Base-by-base conservation (phyloP, 2,329 filamentous ascomycete species). In the Nannizzia gypsea region DNA sequence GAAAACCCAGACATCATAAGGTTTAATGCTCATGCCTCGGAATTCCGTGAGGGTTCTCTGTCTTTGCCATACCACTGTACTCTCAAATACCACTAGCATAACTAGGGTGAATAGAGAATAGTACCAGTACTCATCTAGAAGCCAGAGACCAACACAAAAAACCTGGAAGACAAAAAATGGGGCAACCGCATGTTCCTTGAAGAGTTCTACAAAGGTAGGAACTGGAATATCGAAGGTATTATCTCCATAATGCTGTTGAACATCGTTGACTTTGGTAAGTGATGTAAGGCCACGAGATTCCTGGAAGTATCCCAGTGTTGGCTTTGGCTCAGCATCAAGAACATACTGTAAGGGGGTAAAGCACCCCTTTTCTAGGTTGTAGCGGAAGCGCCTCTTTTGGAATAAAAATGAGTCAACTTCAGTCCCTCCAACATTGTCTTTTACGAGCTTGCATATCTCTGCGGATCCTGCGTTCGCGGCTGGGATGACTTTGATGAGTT, bases 91-190 rank as follows among this genome's bases (percentile, higher is more conserved):
- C 66, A 99, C 90, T 60, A 99, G 83, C 95, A 99, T 99, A 78
- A 97, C 91, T 22, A 99, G 85, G 0, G 95, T 99, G 75, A 99
- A 99, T 20, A 99, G 83, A 63, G 93, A 97, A 77, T 99, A 99
- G 79, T 99, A 99, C 93, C 95, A 99, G 77, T 97, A 99, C 76
- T 99, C 95, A 71, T 99, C 93, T 71, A 99, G 78, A 85, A 97
- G 89, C 93, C 93, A 99, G 63, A 99, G 78, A 15, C 93, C 95
- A 61, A 99, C 93, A 68, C 95, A 99, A 79, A 99, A 99, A 63
- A 99, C 81, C 79, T 99, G 93, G 77, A 99, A 99, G 64, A 99
- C 91, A 76, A 99, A 99, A 80, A 99, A 99, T 3, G 93, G 93
- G 22, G 95, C 95, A 22, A 99, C 95, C 24, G 95, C 92, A 73